phyloP scores from a whole-genome alignment of 371 early-diverging fungal genomes.

The Mucor mucedo region DNA sequence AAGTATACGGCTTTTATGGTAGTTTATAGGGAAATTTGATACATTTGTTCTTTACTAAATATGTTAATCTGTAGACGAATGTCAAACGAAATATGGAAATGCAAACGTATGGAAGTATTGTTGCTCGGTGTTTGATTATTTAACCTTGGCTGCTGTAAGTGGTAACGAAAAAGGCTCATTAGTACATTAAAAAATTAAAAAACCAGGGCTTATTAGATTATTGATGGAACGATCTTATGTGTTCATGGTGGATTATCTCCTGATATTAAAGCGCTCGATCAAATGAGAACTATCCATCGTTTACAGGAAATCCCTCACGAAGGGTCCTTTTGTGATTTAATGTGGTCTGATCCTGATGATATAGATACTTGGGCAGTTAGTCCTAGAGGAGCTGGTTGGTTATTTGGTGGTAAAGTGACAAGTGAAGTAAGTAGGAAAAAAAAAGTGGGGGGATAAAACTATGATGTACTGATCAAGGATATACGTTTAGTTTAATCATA shows the following conservation, averaged over 20 bases:
- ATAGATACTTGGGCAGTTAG: constrained; percentile 98
- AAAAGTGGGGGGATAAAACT: neutral
- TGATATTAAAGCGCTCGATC: constrained; percentile 95
- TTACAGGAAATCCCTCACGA: constrained; percentile 99
- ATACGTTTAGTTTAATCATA: constrained; percentile 87
- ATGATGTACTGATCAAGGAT: too few relatives aligned
- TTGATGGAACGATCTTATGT: constrained; percentile 87
- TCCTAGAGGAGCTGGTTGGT: constrained; percentile 99
- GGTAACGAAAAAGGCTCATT: neutral
- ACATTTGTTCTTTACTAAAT: neutral
- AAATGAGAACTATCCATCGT: constrained; percentile 96
- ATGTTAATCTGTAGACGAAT: constrained; percentile 80
- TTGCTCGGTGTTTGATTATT: constrained; percentile 98
- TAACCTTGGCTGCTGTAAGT: constrained; percentile 97
- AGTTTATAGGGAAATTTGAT: constrained; percentile 1
- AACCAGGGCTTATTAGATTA: constrained; percentile 21
- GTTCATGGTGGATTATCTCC: constrained; percentile 99
- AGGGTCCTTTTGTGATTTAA: constrained; percentile 97
- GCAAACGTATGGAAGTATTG: constrained; percentile 99
- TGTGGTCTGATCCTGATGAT: constrained; percentile 97
- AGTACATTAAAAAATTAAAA: neutral
- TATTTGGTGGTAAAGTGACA: constrained; percentile 97
- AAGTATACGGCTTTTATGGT: constrained; percentile 99
- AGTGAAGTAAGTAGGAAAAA: constrained; percentile 68
- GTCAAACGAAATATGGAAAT: constrained; percentile 97